Evolutionary conservation across 2,329 filamentous ascomycete species (phyloP), one percentile per base, ranked within the genome.

Genomic region (Herpotrichia juniperi): DNA sequence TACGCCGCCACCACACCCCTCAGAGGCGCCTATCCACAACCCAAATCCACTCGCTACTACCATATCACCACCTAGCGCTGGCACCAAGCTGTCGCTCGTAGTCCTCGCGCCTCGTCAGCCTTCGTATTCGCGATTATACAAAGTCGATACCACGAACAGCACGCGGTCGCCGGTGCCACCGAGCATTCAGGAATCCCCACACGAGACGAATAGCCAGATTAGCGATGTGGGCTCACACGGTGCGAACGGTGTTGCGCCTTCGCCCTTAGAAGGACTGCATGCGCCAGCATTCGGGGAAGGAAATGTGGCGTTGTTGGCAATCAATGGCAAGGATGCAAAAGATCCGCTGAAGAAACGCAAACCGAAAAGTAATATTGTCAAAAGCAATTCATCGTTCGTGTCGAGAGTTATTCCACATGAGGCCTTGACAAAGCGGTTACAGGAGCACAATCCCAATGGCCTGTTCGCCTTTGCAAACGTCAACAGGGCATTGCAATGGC

Each of bases 341-440:
- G 80, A 82, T 56, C 78, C 78, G 9, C 70, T 79, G 21, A 97
- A 97, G 80, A 84, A 86, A 71, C 85, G 88, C 68, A 99, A 99
- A 74, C 94, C 94, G 2, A 99, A 97, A 81, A 97, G 93, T 76
- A 97, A 96, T 73, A 94, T 99, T 73, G 87, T 93, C 46, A 99
- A 99, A 80, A 97, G 92, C 77, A 97, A 96, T 74, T 99, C 94
- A 9, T 96, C 93, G 0, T 99, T 97, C 69, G 94, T 99, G 25
- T 97, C 93, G n/a, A 82, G 94, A 48, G 93, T 97, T 26, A 96
- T 97, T 58, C 87, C 92, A 14, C 90, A 96, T 66, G 94, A 99
- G 64, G 82, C 82, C 4, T 75, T 96, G 48, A 82, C 83, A 19
- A 96, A 94, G 75, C 87, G 90, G 58, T 75, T 97, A 57, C 83